These are phyloP conservation scores for Aspergillus luchuensis DNA, from an alignment of 2,329 filamentous ascomycete species.

Conservation along the genomic window DNA sequence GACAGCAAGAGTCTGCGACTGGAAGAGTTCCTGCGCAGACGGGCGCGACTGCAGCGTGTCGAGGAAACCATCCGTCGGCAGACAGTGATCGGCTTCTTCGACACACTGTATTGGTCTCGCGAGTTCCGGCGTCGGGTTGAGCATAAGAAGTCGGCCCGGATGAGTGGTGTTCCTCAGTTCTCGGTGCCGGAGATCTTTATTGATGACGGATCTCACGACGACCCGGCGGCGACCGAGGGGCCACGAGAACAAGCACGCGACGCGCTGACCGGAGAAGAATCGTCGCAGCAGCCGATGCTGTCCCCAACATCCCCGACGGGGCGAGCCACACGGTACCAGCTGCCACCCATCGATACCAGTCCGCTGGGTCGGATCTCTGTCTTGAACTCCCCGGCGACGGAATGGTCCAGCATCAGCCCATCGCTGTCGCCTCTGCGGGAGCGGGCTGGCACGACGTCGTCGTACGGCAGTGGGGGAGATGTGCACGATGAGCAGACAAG, in stretches of 20 bases:
- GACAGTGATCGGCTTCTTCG: conserved; percentile 91
- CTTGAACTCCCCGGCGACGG: conserved; percentile 39
- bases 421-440: conserved; percentile 38
- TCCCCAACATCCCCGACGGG: conserved; percentile 35
- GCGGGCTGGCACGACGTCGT: conserved; percentile 28
- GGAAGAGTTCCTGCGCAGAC: conserved; percentile 89
- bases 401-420: conserved; percentile 58
- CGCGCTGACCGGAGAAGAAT: conserved; percentile 7
- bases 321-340: conserved; percentile 38
- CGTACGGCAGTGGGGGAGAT: conserved; percentile 32
- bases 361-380: conserved; percentile 42
- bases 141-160: conserved; percentile 70
- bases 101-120: conserved; percentile 84
- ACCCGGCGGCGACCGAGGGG: conserved; percentile 23
- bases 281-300: conserved; percentile 31
- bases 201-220: conserved; percentile 66
- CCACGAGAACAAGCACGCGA: conserved; percentile 16
- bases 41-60: conserved; percentile 86
- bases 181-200: conserved; percentile 88
- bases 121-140: conserved; percentile 76
- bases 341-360: conserved; percentile 52
- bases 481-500: conserved; percentile 17
- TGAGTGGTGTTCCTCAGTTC: conserved; percentile 76
- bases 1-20: conserved; percentile 94
- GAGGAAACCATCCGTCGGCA: conserved; percentile 91